Evolutionary conservation across 805 yeast species (phyloP), one percentile per base, ranked within the genome.

Genomic region (Ogataea nakhonphanomensis): DNA sequence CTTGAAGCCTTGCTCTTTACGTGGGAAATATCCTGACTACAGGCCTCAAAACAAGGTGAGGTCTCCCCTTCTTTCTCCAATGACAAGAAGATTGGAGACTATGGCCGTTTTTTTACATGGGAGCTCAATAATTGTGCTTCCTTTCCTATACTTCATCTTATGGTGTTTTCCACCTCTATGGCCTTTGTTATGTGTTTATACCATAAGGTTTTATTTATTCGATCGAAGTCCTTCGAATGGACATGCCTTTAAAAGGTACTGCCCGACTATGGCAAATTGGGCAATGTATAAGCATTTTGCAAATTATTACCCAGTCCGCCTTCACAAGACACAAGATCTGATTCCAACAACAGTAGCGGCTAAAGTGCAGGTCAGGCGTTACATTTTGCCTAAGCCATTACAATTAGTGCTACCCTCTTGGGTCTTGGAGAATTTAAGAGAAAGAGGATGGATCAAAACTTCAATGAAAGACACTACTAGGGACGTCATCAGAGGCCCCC

Each of bases 201-300:
- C 81, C 14, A 65, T 73, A 7, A 64, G 76, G 24, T 84, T 82
- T 54, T 75, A 78, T 51, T 28, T 66, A 12, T 44, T 68, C 11
- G 88, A 83, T 61, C 77, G 76, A 46, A 74, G 95, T 1, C 86
- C 89, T 0, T 75, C 80, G 9, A 81, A 83, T 50, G 98, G 98
- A 1, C 70, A 74, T 12, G 83, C 79, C 0, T 71, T 74, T 1
- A 62, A 72, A 37, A 63, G 95, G 27, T 68, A 72, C 30, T 79
- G 84, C 3, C 59, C 63, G 1, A 69, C 74, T 67, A 67, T 86
- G 57, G 73, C 87, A 46, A 70, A 74, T 23, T 54, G 77, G 25
- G 53, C 64, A 7, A 48, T 85, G 13, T 91, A 93, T 88, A 76
- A 70, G 45, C 74, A 79, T 62, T 89, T 84, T 58, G 80, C 81